Conservation (phyloP, 805 yeast species). For the Naumovozyma castellii region DNA sequence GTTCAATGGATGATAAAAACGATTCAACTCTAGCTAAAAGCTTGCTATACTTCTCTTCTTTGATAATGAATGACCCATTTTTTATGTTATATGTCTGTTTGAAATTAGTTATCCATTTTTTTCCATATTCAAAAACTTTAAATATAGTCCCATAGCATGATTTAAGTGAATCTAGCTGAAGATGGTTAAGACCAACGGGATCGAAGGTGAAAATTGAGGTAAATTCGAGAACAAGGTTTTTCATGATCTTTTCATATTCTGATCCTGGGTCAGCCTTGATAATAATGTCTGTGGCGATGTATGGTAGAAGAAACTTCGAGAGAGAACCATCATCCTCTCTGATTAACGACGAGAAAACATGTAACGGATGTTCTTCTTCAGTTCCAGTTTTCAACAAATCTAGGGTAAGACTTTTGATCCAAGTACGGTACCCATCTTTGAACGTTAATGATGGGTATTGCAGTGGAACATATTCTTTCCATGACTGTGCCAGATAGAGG, state of each 20-base stretch:
- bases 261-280: constrained; percentile 39
- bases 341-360: constrained; percentile 53
- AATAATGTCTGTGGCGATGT: constrained; percentile 57
- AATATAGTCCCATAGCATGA: constrained; percentile 67
- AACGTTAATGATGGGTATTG: constrained; percentile 57
- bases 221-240: constrained; percentile 51
- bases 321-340: constrained; percentile 62
- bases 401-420: constrained; percentile 65
- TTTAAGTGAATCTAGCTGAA: constrained; percentile 49
- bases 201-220: constrained; percentile 44
- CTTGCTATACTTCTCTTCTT: constrained; percentile 15
- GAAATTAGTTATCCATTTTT: constrained; percentile 55
- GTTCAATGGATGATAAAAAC: constrained; percentile 51
- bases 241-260: constrained; percentile 31
- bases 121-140: constrained; percentile 70
- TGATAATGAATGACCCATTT: constrained; percentile 22
- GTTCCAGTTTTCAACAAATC: constrained; percentile 44
- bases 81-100: constrained; percentile 28
- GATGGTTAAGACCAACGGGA: constrained; percentile 37
- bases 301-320: constrained; percentile 67
- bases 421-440: constrained; percentile 48
- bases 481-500: constrained; percentile 52
- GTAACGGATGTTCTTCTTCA: constrained; percentile 38
- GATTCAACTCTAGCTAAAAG: constrained; percentile 32
- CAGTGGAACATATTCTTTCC: constrained; percentile 37